Conservation (phyloP, 2,329 filamentous ascomycete species). For the Raffaelea ambrosiae region DNA sequence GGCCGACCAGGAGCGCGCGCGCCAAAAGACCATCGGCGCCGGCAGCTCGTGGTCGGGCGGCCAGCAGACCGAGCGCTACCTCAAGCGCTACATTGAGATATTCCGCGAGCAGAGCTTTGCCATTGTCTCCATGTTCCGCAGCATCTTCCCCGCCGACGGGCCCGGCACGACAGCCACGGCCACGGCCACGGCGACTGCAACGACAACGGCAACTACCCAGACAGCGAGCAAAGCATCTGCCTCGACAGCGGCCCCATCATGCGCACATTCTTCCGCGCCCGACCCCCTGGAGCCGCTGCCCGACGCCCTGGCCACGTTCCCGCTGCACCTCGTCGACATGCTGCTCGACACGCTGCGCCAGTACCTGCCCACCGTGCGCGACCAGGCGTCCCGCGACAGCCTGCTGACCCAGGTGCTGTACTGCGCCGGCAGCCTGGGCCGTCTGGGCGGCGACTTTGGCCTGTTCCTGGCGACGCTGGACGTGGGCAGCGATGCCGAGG, state of each 20-base stretch:
- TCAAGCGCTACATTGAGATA: constrained; percentile 94
- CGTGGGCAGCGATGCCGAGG: constrained; percentile 34
- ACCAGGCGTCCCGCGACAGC: constrained; percentile 74
- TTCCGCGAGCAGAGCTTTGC: constrained; percentile 96
- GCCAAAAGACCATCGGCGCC: constrained; percentile 28
- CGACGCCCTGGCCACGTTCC: constrained; percentile 73
- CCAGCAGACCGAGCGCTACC: constrained; percentile 86
- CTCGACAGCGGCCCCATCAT: constrained; percentile 2
- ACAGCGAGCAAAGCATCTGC: constrained; percentile 1
- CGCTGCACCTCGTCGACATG: constrained; percentile 72
- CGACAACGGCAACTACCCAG: neutral
- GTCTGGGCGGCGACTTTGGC: constrained; percentile 87
- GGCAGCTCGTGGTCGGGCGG: constrained; percentile 54
- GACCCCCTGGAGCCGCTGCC: constrained; percentile 55
- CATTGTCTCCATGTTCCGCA: constrained; percentile 89
- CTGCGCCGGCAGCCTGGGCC: constrained; percentile 81
- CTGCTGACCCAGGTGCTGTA: constrained; percentile 88
- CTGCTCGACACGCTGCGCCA: constrained; percentile 65
- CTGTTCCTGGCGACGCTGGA: constrained; percentile 66
- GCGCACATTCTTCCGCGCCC: neutral
- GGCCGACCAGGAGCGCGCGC: constrained; percentile 71
- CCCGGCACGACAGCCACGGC: neutral
- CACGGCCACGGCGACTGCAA: neutral
- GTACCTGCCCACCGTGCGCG: constrained; percentile 75
- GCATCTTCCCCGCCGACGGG: constrained; percentile 57